A percentile compares a stretch with the other conserved stretches of the same genome.
Conservation (phyloP, 176 grass and related monocot species). For the Oryza officinalis region DNA sequence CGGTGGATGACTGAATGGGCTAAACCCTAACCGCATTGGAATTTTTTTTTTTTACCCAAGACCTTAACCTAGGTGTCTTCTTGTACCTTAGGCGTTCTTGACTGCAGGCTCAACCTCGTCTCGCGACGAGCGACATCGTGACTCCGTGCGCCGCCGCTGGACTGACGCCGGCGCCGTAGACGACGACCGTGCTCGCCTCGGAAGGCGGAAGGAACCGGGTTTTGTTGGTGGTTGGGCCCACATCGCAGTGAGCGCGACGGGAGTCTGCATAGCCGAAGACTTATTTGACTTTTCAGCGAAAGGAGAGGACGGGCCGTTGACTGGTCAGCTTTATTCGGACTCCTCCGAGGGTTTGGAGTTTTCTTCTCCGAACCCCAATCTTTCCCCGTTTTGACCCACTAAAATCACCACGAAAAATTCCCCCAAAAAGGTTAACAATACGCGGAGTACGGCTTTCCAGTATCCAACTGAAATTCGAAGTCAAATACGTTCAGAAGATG, state of each 20-base stretch:
- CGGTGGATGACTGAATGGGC: not conserved
- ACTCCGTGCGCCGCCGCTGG: not conserved
- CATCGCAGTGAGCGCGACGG: not conserved
- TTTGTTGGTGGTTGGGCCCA: not conserved
- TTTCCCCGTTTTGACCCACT: not conserved
- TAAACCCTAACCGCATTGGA: not conserved
- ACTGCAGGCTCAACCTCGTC: not conserved
- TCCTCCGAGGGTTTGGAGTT: not conserved
- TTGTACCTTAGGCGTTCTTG: not conserved
- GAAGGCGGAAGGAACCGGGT: too few species aligned
- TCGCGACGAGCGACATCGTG: not conserved
- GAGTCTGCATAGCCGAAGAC: not conserved
- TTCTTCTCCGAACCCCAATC: not conserved
- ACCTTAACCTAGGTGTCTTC: not conserved
- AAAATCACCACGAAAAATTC: not conserved
- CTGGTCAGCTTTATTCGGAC: not conserved
- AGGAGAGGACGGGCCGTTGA: not conserved
- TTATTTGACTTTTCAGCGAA: not conserved
- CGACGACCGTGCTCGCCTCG: not conserved
- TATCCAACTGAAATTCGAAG: not conserved
- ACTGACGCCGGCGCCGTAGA: not conserved
- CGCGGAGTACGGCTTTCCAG: not conserved
- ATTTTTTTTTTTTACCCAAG: not conserved
- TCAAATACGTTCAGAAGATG: not conserved
- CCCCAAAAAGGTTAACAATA: too few species aligned